Evolutionary conservation across 768 basidiomycete genomes (phyloP), one percentile per base, ranked within the genome.

Genomic region (Nidula microcarpa): DNA sequence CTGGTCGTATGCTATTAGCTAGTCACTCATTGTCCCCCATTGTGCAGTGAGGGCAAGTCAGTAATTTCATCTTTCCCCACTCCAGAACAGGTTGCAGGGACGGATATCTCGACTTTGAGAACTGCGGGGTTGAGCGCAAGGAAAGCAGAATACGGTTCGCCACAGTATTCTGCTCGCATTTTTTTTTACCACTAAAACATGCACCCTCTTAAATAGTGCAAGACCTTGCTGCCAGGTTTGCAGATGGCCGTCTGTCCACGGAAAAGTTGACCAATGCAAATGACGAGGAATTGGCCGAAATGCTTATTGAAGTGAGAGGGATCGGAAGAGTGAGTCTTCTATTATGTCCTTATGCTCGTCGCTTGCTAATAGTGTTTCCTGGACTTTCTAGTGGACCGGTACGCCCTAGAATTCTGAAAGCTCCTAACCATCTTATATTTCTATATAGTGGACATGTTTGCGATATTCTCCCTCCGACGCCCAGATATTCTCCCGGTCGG

Each of bases 81-180:
- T 2, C 86, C 93, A 8, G 68, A 74, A 43, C 81, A 87, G 63
- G 89, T 96, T 2, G 73, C 82, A 2, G 68, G 71, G 33, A 82
- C 80, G 17, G 83, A 86, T 54, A 65, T 87, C 32, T 57, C 78
- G 10, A 74, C 74, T 2, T 73, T 96, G 34, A 79, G 83, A 49
- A 76, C 80, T 5, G 93, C 89, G 6, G 94, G 94, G 0, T 68
- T 96, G 52, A 91, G 88, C 55, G 79, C 70, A 13, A 76, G 93
- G n/a, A 97, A 97, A 66, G 91, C 89, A 2, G 91, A 95, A 72
- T 97, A 97, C 67, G 80, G 91, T 90, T 51, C 60, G 80, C 64
- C 48, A 48, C 7, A 39, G 7, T 18, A 37, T 14, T 37, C 9
- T n/a, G 23, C 53, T 33, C 23, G 43, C 32, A 47, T 30, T 43